Evolutionary conservation across 2,329 filamentous ascomycete species (phyloP), one percentile per base, ranked within the genome.

Genomic region (Fusarium burgessii): DNA sequence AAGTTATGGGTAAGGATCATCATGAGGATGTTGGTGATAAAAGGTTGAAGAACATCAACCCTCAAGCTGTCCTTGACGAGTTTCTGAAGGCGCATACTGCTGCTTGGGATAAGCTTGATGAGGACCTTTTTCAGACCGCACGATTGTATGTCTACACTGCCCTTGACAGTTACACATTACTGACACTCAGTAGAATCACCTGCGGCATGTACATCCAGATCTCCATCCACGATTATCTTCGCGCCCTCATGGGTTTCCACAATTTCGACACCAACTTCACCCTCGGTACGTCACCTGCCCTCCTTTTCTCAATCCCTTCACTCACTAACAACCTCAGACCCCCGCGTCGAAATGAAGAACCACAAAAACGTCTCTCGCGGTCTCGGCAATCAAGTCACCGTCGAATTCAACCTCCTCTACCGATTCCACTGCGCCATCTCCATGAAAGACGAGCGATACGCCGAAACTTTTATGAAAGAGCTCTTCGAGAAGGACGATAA

Each of bases 191-290:
- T 18, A 43, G 41, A 3, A 82, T 89, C 58, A 87, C 84, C 1
- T 88, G 86, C 55, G 87, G 87, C 49, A 81, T 90, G 27, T 90
- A 88, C 73, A 84, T 88, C 70, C 88, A 88, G 77, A 84, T 82
- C n/a, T 75, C 80, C 9, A 71, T 83, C 3, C 75, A 78, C 58
- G 82, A 84, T 66, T 84, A 84, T 43, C 75, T 82, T 13, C 77
- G 81, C 3, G 78, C 78, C 6, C 80, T 82, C 8, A 75, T 81
- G 47, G 80, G 80, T 17, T 78, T 91, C 62, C 90, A 91, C 75
- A 82, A 87, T 4, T 78, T 73, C 6, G 27, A 90, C 76, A 87
- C 85, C 45, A 88, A 86, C 40, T 91, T 88, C 87, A 89, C 85
- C 32, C 81, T 90, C 1, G 58, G 41, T 43, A 43, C 12, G n/a